Percentiles rank a stretch among this genome's conserved stretches.
phyloP scores from a whole-genome alignment of 176 grass and related monocot genomes.

The maize (Zea mays) region Zm-B73-REFERENCE-NAM-5.0 NC_050097.1:5064501-5065000 shows the following conservation, averaged over 20 bases:
- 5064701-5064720: too few relatives aligned
- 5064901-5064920: too few relatives aligned
- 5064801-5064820: not conserved
- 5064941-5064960: too few relatives aligned
- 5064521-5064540: slow-evolving; percentile 86
- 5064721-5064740: slow-evolving; percentile 64
- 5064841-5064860: not conserved
- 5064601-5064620: slow-evolving; percentile 91
- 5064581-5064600: slow-evolving; percentile 80
- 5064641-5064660: not conserved
- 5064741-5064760: slow-evolving; percentile 68
- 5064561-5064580: slow-evolving; percentile 80
- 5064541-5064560: slow-evolving; percentile 69
- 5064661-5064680: not conserved
- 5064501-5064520: slow-evolving; percentile 43
- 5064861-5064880: not conserved
- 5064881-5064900: too few relatives aligned
- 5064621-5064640: slow-evolving; percentile 39
- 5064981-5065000: too few relatives aligned
- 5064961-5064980: too few relatives aligned
- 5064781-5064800: not conserved
- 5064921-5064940: too few relatives aligned
- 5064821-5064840: too few relatives aligned
- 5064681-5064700: slow-evolving; percentile 5
- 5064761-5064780: slow-evolving; percentile 54